Percentiles rank a stretch among this genome's conserved stretches.
phyloP scores from a whole-genome alignment of 2,329 filamentous ascomycete species.

The Acrodontium crateriforme region DNA sequence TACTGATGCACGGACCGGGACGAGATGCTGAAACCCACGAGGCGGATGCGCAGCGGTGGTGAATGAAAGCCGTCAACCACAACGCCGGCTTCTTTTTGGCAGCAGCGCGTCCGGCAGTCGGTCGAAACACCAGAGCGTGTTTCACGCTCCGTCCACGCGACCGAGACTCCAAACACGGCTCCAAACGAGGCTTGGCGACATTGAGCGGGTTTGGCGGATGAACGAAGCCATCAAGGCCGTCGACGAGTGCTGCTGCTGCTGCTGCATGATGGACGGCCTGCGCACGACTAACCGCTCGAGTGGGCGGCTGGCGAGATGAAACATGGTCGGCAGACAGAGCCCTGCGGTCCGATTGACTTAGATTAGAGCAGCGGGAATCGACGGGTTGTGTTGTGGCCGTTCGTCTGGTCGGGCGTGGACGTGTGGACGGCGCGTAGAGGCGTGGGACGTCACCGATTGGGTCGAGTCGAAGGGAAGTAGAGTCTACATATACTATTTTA shows the following conservation, averaged over 20 bases:
- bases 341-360: conserved; percentile 4
- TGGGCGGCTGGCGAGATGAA: conserved; percentile 19
- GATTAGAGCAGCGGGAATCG: conserved; percentile 4
- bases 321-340: no score
- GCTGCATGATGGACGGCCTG: conserved; percentile 9
- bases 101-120: no score
- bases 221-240: conserved; percentile 5
- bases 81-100: neutral
- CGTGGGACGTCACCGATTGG: no score
- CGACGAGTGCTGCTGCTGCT: conserved; percentile 2
- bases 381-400: no score
- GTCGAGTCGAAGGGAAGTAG: no score
- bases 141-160: no score
- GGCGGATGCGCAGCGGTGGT: neutral
- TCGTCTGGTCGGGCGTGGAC: conserved; percentile 6
- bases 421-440: conserved; percentile 5
- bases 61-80: neutral
- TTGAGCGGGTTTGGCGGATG: conserved; percentile 5
- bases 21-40: conserved; percentile 15
- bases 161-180: no score
- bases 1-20: conserved; percentile 10
- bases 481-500: no score
- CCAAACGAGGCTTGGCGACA: conserved; percentile 3
- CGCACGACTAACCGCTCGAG: conserved; percentile 12
- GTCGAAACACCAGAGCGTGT: conserved; percentile 6